Evolutionary conservation across 352 stramenopile species (phyloP).

Genomic region (Pythium diclinum): DNA sequence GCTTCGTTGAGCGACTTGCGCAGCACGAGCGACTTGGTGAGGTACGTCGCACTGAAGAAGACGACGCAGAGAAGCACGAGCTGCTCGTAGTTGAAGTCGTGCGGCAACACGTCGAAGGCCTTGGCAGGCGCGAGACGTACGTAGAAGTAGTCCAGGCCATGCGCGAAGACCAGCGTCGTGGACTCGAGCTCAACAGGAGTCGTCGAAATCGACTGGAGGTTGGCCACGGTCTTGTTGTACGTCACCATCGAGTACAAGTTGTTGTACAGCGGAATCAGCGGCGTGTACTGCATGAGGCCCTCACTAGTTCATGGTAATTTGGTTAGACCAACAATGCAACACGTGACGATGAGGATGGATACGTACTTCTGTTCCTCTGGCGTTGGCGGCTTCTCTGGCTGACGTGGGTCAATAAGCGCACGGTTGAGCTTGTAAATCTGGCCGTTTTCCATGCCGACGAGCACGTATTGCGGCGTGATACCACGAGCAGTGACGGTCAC

Average conservation of each 20-base stretch:
- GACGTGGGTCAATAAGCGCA: conserved; percentile 92
- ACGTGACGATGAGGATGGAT: background rate
- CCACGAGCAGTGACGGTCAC: conserved; percentile 92
- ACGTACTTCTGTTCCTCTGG: conserved; percentile 62
- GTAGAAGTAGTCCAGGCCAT: conserved; percentile 94
- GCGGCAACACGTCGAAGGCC: conserved; percentile 94
- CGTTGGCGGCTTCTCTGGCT: conserved; percentile 90
- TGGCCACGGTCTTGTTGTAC: conserved; percentile 90
- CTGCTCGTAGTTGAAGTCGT: conserved; percentile 94
- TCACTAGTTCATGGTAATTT: conserved; percentile 33
- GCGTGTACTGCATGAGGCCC: conserved; percentile 85
- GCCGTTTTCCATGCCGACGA: conserved; percentile 90
- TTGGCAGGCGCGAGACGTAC: conserved; percentile 90
- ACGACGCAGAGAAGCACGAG: conserved; percentile 89
- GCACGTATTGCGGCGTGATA: conserved; percentile 93
- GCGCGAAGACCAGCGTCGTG: conserved; percentile 92
- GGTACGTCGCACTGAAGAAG: conserved; percentile 76
- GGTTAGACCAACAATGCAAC: background rate
- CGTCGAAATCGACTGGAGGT: conserved; percentile 63
- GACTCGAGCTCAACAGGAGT: conserved; percentile 91
- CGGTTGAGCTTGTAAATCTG: conserved; percentile 93
- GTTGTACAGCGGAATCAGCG: conserved; percentile 88
- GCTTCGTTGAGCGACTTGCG: conserved; percentile 76
- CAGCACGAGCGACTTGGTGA: conserved; percentile 59
- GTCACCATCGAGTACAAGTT: conserved; percentile 85